Conservation (phyloP, 73 alveolate genomes). For the Paramecium octaurelia region DNA sequence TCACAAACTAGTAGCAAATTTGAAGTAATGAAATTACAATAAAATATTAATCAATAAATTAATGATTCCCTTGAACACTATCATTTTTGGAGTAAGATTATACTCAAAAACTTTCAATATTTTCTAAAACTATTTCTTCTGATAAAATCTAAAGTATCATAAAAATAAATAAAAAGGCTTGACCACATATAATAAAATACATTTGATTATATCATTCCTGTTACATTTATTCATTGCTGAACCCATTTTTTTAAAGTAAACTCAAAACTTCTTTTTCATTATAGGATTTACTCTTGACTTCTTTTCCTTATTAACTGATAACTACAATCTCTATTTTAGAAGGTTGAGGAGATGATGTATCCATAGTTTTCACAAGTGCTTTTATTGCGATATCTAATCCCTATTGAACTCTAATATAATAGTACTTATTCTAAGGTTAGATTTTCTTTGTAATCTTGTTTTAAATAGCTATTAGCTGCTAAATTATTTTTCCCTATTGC, state of each 20-base stretch:
- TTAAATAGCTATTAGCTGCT: constrained; percentile 72
- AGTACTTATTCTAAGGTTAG: constrained; percentile 72
- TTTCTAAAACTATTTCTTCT: too few species aligned
- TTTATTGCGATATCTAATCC: constrained; percentile 75
- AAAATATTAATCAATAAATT: background rate
- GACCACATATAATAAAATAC: background rate
- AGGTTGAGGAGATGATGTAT: constrained; percentile 81
- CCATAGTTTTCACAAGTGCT: constrained; percentile 81
- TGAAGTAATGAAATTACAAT: background rate
- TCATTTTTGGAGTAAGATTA: background rate
- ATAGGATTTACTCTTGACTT: constrained; percentile 44
- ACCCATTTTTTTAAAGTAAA: constrained; percentile 53
- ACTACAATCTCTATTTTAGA: constrained; percentile 63
- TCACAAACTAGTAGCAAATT: constrained; percentile 15
- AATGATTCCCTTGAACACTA: background rate
- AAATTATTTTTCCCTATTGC: constrained; percentile 76
- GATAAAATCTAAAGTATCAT: too few species aligned
- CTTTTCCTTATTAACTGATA: constrained; percentile 35
- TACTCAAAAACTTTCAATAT: too few species aligned
- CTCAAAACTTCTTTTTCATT: constrained; percentile 49
- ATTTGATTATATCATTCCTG: background rate
- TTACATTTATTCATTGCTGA: constrained; percentile 47
- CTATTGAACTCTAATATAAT: background rate
- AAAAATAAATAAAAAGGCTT: too few species aligned
- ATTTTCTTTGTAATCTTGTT: constrained; percentile 74